These are phyloP conservation scores for Colletotrichum graminicola DNA, from an alignment of 2,329 filamentous ascomycete genomes.

Conservation along the genomic window DNA sequence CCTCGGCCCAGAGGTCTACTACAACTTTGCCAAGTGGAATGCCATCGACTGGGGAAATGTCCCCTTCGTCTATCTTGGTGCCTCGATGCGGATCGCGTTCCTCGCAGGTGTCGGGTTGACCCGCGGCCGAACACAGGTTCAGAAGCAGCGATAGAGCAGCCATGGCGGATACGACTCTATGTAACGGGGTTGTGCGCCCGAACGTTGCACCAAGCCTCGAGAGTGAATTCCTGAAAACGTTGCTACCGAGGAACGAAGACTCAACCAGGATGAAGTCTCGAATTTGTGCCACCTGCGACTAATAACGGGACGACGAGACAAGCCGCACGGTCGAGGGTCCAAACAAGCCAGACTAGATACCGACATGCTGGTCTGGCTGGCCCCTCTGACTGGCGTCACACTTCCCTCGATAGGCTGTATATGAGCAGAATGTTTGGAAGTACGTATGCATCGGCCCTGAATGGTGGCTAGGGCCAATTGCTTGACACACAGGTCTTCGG, in stretches of 20 bases:
- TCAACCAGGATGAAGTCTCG: neutral
- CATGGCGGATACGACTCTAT: conserved; percentile 2
- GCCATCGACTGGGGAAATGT: conserved; percentile 77
- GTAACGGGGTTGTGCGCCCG: conserved; percentile 15
- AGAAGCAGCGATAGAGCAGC: conserved; percentile 40
- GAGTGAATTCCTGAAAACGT: conserved; percentile 14
- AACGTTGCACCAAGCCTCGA: conserved; percentile 40
- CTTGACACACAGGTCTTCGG: conserved; percentile 25
- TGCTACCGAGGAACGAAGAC: conserved; percentile 13
- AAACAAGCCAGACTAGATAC: conserved; percentile 38
- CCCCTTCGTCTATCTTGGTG: conserved; percentile 77
- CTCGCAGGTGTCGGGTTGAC: conserved; percentile 67
- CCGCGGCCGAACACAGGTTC: conserved; percentile 21
- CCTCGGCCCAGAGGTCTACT: conserved; percentile 74
- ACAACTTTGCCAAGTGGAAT: conserved; percentile 73
- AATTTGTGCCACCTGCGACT: conserved; percentile 1
- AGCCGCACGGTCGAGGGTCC: neutral
- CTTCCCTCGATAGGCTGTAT: neutral
- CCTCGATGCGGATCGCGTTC: conserved; percentile 70
- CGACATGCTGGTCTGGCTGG: conserved; percentile 22
- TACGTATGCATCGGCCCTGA: neutral
- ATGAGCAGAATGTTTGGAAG: neutral
- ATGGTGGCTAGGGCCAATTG: conserved; percentile 30
- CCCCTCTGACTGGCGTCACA: neutral
- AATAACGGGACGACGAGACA: neutral